Evolutionary conservation across 768 basidiomycete genomes (phyloP).

Genomic region (Daedalea quercina): DNA sequence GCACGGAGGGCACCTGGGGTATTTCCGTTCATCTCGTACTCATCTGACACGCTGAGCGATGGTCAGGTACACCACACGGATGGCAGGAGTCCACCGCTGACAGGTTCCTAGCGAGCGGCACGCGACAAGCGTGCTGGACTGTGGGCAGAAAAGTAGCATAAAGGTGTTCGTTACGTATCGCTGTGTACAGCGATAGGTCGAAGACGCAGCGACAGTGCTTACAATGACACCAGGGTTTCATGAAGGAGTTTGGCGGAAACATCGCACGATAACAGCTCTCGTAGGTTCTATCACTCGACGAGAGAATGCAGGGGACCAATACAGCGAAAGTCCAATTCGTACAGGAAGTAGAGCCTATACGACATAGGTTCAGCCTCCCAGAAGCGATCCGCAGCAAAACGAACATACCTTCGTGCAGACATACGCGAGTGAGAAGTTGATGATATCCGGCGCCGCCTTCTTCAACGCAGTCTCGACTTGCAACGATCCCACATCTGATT

Average conservation of each 20-base stretch:
- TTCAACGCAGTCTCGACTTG: background rate
- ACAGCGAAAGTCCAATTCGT: constrained; percentile 66
- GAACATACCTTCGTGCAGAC: constrained; percentile 63
- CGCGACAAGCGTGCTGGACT: too few relatives aligned
- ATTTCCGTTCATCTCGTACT: too few relatives aligned
- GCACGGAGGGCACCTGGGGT: too few relatives aligned
- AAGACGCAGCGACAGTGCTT: too few relatives aligned
- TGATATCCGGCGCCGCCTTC: constrained; percentile 65
- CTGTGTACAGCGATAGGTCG: too few relatives aligned
- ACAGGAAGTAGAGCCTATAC: constrained; percentile 65
- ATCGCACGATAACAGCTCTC: constrained; percentile 23
- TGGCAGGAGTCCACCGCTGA: too few relatives aligned
- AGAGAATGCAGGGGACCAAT: constrained; percentile 68
- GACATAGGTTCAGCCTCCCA: background rate
- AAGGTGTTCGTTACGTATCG: too few relatives aligned
- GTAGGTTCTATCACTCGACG: constrained; percentile 60
- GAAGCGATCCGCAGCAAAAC: background rate
- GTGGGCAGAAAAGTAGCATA: too few relatives aligned
- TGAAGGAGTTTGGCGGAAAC: constrained; percentile 9
- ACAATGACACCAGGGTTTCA: too few relatives aligned
- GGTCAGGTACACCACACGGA: too few relatives aligned
- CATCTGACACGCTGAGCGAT: too few relatives aligned
- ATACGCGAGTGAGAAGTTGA: constrained; percentile 81
- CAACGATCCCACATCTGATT: constrained; percentile 5
- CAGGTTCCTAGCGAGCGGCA: too few relatives aligned